phyloP scores from a whole-genome alignment of 1,284 basidiomycete species.

The Ganoderma resinaceum region DNA sequence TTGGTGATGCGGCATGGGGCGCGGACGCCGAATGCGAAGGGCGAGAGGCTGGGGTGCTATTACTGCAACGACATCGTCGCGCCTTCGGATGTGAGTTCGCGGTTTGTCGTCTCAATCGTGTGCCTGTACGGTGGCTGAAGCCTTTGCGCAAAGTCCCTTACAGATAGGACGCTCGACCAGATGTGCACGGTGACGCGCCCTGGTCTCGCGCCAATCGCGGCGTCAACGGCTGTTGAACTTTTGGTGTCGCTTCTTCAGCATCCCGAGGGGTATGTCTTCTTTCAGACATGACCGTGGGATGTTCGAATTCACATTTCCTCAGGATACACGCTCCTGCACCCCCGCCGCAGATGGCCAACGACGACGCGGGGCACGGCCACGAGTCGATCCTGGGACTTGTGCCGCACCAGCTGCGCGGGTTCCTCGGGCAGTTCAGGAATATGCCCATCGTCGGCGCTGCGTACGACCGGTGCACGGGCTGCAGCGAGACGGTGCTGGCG shows the following conservation, averaged over 20 bases:
- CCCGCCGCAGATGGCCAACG: conserved; percentile 48
- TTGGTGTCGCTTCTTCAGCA: conserved; percentile 92
- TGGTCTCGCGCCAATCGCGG: conserved; percentile 92
- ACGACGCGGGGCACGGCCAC: conserved; percentile 41
- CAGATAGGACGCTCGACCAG: conserved; percentile 95
- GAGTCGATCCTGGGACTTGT: conserved; percentile 82
- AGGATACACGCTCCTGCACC: conserved; percentile 76
- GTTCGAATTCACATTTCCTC: not conserved
- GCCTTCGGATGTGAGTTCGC: conserved; percentile 82
- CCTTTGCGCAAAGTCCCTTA: conserved; percentile 72
- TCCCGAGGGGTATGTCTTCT: conserved; percentile 73
- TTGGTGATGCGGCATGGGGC: conserved; percentile 97
- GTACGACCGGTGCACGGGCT: conserved; percentile 91
- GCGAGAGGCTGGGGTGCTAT: conserved; percentile 84
- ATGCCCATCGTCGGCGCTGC: conserved; percentile 87
- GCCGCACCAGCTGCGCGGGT: conserved; percentile 95
- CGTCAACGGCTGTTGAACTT: conserved; percentile 91
- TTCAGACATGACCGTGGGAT: too few relatives aligned
- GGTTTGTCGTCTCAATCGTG: too few relatives aligned
- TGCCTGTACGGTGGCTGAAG: not conserved
- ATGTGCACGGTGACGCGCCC: conserved; percentile 99
- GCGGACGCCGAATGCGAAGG: conserved; percentile 49
- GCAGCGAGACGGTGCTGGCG: conserved; percentile 74
- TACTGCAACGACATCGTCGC: conserved; percentile 99
- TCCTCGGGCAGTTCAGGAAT: conserved; percentile 86